phyloP scores from a whole-genome alignment of 352 stramenopile genomes.

The Phytopythium montanum region DNA sequence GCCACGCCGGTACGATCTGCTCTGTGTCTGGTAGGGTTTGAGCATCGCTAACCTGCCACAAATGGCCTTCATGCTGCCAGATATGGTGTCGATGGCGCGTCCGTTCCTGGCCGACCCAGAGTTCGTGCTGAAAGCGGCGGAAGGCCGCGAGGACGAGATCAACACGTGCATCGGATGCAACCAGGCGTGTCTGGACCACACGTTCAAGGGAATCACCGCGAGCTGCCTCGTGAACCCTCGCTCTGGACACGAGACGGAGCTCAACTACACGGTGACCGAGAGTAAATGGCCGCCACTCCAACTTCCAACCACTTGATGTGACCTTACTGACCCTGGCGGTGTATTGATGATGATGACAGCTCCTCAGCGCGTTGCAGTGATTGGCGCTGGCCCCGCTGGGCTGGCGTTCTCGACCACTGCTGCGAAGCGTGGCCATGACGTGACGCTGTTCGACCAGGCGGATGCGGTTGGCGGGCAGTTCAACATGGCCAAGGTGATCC shows the following conservation, averaged over 20 bases:
- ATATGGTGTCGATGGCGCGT: slow-evolving; percentile 86
- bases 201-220: slow-evolving; percentile 93
- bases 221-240: slow-evolving; percentile 96
- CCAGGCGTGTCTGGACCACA: slow-evolving; percentile 97
- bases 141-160: slow-evolving; percentile 90
- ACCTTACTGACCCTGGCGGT: background rate
- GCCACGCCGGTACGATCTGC: slow-evolving; percentile 39
- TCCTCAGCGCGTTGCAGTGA: slow-evolving; percentile 78
- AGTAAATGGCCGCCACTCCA: slow-evolving; percentile 3
- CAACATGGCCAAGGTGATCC: slow-evolving; percentile 96
- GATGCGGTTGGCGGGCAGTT: slow-evolving; percentile 93
- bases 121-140: slow-evolving; percentile 91
- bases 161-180: slow-evolving; percentile 99
- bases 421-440: slow-evolving; percentile 88
- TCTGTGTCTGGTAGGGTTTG: background rate
- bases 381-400: slow-evolving; percentile 93
- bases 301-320: background rate
- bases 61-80: slow-evolving; percentile 10
- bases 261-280: slow-evolving; percentile 66
- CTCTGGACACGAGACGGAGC: slow-evolving; percentile 93
- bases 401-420: slow-evolving; percentile 89
- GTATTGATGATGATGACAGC: slow-evolving; percentile 12
- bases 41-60: background rate
- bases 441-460: slow-evolving; percentile 93
- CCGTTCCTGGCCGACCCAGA: slow-evolving; percentile 95